Evolutionary conservation across 2,329 filamentous ascomycete genomes (phyloP).

Genomic region (Pezicula rhizophila): DNA sequence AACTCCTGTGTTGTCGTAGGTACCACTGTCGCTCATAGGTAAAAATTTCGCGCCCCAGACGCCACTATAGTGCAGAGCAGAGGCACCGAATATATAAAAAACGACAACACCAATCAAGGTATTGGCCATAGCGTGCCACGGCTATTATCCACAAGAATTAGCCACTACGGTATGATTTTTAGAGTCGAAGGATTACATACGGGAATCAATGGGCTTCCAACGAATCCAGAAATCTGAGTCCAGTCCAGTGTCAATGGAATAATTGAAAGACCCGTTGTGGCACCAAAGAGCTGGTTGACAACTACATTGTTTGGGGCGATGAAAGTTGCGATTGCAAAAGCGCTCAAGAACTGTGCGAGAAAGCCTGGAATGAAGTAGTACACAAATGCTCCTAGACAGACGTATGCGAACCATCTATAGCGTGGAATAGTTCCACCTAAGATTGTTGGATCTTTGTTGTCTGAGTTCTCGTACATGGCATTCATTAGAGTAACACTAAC

Average conservation of each 20-base stretch:
- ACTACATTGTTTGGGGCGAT: conserved; percentile 61
- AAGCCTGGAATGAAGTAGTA: conserved; percentile 54
- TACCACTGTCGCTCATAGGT: conserved; percentile 63
- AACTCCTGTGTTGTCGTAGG: conserved; percentile 64
- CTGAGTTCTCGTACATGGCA: conserved; percentile 56
- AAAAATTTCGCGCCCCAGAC: conserved; percentile 59
- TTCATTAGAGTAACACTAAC: conserved; percentile 43
- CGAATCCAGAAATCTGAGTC: conserved; percentile 51
- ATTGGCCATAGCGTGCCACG: conserved; percentile 71
- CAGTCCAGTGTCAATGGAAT: conserved; percentile 72
- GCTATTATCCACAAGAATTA: conserved; percentile 56
- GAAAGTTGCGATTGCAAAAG: conserved; percentile 69
- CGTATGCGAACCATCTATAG: conserved; percentile 31
- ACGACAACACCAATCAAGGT: conserved; percentile 60
- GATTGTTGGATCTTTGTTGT: conserved; percentile 40
- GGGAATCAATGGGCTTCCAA: conserved; percentile 34
- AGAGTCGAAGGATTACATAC: neutral
- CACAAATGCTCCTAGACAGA: conserved; percentile 35
- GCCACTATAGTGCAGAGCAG: conserved; percentile 59
- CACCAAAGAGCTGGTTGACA: conserved; percentile 69
- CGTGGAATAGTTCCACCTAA: conserved; percentile 38
- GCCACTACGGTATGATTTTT: no score
- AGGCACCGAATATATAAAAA: conserved; percentile 56
- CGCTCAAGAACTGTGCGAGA: conserved; percentile 61
- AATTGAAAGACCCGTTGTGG: conserved; percentile 57